phyloP scores from a whole-genome alignment of 768 basidiomycete species.

The Gyrodon lividus region DNA sequence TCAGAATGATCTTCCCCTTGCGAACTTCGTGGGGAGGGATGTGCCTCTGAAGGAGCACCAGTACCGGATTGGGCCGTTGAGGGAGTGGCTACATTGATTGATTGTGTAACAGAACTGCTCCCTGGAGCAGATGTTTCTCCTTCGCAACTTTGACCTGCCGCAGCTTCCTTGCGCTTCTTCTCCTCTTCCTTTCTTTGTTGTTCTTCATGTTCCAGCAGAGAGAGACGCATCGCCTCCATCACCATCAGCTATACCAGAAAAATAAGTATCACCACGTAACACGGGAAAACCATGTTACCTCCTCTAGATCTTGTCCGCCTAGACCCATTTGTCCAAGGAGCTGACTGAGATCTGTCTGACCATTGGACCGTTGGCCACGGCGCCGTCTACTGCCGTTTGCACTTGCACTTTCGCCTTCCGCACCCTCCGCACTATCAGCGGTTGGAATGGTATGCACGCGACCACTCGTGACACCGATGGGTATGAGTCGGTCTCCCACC shows the following conservation, averaged over 20 bases:
- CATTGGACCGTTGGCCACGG: constrained; percentile 51
- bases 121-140: constrained; percentile 16
- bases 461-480: constrained; percentile 93
- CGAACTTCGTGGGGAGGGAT: constrained; percentile 5
- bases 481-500: constrained; percentile 95
- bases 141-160: constrained; percentile 36
- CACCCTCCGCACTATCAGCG: constrained; percentile 51
- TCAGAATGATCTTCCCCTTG: constrained; percentile 13
- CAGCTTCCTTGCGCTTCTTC: constrained; percentile 53
- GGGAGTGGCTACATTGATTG: constrained; percentile 4
- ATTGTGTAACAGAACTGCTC: neutral
- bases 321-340: constrained; percentile 61
- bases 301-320: constrained; percentile 88
- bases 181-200: constrained; percentile 80
- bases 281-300: constrained; percentile 50
- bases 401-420: constrained; percentile 40
- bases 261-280: constrained; percentile 12
- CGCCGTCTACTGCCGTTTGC: constrained; percentile 53
- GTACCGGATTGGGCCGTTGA: constrained; percentile 5
- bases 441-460: constrained; percentile 66
- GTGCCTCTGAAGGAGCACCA: constrained; percentile 1
- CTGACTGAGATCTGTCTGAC: constrained; percentile 61
- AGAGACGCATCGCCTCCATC: constrained; percentile 98
- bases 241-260: constrained; percentile 75
- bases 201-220: constrained; percentile 92